These are phyloP conservation scores for Trichoderma simmonsii DNA, from an alignment of 2,329 filamentous ascomycete species.

Conservation along the genomic window DNA sequence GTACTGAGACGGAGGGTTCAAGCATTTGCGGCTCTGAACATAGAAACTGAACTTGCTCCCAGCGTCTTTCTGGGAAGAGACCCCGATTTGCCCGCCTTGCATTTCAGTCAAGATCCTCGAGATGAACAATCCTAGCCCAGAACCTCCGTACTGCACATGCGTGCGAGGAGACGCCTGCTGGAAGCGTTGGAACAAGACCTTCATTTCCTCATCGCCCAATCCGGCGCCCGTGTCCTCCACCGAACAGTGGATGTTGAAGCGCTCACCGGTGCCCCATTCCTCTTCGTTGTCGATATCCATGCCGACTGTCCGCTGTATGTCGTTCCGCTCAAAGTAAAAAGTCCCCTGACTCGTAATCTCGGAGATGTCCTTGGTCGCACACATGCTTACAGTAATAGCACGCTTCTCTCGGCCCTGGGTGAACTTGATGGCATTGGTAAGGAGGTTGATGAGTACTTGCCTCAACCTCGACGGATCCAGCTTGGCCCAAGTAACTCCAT, in stretches of 20 bases:
- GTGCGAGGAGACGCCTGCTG: slow-evolving; percentile 66
- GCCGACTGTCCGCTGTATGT: slow-evolving; percentile 33
- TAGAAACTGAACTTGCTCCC: slow-evolving; percentile 78
- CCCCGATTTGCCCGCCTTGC: slow-evolving; percentile 75
- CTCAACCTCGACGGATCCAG: slow-evolving; percentile 72
- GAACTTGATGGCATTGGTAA: slow-evolving; percentile 65
- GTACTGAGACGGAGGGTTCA: slow-evolving; percentile 37
- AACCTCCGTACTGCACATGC: slow-evolving; percentile 70
- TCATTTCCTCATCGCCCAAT: slow-evolving; percentile 61
- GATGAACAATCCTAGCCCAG: slow-evolving; percentile 71
- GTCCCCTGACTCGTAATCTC: slow-evolving; percentile 40
- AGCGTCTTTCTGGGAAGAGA: slow-evolving; percentile 61
- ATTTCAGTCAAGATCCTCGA: slow-evolving; percentile 71
- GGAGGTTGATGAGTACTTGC: slow-evolving; percentile 74
- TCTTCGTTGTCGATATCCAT: slow-evolving; percentile 49
- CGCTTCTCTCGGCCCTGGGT: slow-evolving; percentile 58
- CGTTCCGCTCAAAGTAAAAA: slow-evolving; percentile 47
- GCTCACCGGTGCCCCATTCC: slow-evolving; percentile 71
- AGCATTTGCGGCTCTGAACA: slow-evolving; percentile 62
- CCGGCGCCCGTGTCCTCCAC: slow-evolving; percentile 71
- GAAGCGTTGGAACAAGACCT: slow-evolving; percentile 65
- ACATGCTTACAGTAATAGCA: slow-evolving; percentile 62
- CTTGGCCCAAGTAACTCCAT: slow-evolving; percentile 68
- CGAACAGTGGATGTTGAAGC: slow-evolving; percentile 69
- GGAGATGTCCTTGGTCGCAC: slow-evolving; percentile 55